Evolutionary conservation across 1,139 yeast species (phyloP).

Genomic region (Lodderomyces orthopsilosis): DNA sequence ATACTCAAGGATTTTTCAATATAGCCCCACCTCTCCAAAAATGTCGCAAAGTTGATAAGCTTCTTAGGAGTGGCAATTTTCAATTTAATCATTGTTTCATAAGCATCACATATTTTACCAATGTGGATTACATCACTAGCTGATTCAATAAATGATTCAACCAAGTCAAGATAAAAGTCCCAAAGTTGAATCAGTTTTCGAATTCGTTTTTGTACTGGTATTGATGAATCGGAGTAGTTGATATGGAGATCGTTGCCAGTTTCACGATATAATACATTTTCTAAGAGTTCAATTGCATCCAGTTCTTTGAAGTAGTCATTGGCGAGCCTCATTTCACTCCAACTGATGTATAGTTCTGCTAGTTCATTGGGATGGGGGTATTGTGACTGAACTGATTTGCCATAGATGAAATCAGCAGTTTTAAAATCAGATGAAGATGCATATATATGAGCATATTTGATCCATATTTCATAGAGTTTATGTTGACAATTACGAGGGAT

Average conservation of each 20-base stretch:
- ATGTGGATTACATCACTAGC: constrained; percentile 18
- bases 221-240: constrained; percentile 36
- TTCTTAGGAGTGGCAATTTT: constrained; percentile 71
- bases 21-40: constrained; percentile 49
- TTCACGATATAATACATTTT: constrained; percentile 41
- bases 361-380: constrained; percentile 61
- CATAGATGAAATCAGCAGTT: constrained; percentile 62
- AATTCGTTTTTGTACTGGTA: constrained; percentile 57
- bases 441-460: constrained; percentile 64
- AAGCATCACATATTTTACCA: constrained; percentile 34
- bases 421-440: constrained; percentile 51
- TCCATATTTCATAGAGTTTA: constrained; percentile 61
- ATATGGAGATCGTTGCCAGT: constrained; percentile 19
- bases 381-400: constrained; percentile 71
- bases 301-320: constrained; percentile 44
- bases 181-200: constrained; percentile 65
- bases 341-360: constrained; percentile 63
- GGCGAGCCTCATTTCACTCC: constrained; percentile 69
- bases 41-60: constrained; percentile 63
- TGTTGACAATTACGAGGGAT: constrained; percentile 33
- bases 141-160: constrained; percentile 56
- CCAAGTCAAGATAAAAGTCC: constrained; percentile 71
- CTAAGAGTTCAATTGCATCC: constrained; percentile 53
- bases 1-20: constrained; percentile 56
- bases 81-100: constrained; percentile 57